A percentile compares a stretch with the other conserved stretches of the same genome.
phyloP scores from a whole-genome alignment of 805 yeast species.

The Ogataea corticis region DNA sequence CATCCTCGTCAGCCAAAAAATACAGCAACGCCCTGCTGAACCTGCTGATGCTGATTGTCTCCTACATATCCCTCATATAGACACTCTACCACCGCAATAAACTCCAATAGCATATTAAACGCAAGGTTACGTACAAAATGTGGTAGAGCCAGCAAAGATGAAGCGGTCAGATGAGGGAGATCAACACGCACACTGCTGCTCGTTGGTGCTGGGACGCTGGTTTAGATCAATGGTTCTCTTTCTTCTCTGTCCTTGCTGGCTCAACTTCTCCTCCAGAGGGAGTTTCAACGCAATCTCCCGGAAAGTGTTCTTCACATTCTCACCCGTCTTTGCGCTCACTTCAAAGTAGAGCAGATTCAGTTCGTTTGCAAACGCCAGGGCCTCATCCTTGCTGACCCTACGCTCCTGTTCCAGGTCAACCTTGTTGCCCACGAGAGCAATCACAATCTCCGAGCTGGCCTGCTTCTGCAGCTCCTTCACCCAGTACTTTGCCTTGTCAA shows the following conservation, averaged over 20 bases:
- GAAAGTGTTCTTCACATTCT: conserved; percentile 48
- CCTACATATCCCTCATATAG: neutral
- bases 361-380: conserved; percentile 56
- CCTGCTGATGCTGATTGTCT: neutral
- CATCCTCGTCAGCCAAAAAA: neutral
- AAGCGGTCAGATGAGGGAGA: neutral
- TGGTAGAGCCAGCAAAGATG: neutral
- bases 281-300: conserved; percentile 50
- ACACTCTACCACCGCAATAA: neutral
- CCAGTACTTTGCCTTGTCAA: conserved; percentile 73
- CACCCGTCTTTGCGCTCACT: conserved; percentile 61
- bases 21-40: neutral
- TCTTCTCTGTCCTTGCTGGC: conserved; percentile 23
- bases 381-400: conserved; percentile 44
- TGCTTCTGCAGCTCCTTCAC: conserved; percentile 79
- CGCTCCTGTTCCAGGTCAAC: conserved; percentile 57
- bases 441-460: conserved; percentile 70
- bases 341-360: conserved; percentile 51
- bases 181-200: conserved; percentile 34
- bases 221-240: conserved; percentile 31
- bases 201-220: conserved; percentile 34
- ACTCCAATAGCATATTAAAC: neutral
- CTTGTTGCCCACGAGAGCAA: conserved; percentile 84
- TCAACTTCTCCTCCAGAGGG: conserved; percentile 32
- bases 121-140: neutral